phyloP scores from a whole-genome alignment of 495 filamentous ascomycete species.

The Chaetomium tenue region DNA sequence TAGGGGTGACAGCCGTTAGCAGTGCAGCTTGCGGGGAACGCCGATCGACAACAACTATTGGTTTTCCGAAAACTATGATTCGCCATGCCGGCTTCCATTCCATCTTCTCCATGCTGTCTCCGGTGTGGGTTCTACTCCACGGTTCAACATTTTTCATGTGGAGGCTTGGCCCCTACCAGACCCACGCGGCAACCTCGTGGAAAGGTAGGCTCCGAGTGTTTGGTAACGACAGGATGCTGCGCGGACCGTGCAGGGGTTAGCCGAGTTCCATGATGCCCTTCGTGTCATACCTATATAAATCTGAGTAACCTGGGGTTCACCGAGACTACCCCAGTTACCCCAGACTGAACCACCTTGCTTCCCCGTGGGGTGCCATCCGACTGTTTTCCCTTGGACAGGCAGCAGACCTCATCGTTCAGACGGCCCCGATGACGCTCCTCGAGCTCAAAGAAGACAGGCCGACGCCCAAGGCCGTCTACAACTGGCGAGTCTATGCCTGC shows the following conservation, averaged over 20 bases:
- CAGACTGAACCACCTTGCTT: constrained; percentile 14
- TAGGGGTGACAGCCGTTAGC: not conserved
- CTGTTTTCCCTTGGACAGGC: not conserved
- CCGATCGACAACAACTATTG: constrained; percentile 9
- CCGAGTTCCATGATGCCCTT: not conserved
- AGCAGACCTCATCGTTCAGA: not conserved
- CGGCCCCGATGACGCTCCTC: constrained; percentile 55
- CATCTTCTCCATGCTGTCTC: not conserved
- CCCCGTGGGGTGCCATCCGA: not conserved
- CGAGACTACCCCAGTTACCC: constrained; percentile 9
- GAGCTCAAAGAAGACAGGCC: constrained; percentile 62
- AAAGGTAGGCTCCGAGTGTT: constrained; percentile 20
- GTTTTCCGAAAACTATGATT: constrained; percentile 22
- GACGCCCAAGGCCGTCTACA: constrained; percentile 67
- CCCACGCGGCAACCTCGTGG: constrained; percentile 25
- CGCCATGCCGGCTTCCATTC: constrained; percentile 1
- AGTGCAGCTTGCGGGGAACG: constrained; percentile 21
- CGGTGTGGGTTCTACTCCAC: not conserved
- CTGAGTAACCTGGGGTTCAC: constrained; percentile 14
- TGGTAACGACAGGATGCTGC: constrained; percentile 2
- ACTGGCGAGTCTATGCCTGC: constrained; percentile 67
- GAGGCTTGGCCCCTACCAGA: constrained; percentile 14
- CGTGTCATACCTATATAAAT: constrained; percentile 22
- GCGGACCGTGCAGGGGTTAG: constrained; percentile 7
- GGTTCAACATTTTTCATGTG: constrained; percentile 23